Evolutionary conservation across 2,329 filamentous ascomycete genomes (phyloP).

Genomic region (Diplodia mutila): DNA sequence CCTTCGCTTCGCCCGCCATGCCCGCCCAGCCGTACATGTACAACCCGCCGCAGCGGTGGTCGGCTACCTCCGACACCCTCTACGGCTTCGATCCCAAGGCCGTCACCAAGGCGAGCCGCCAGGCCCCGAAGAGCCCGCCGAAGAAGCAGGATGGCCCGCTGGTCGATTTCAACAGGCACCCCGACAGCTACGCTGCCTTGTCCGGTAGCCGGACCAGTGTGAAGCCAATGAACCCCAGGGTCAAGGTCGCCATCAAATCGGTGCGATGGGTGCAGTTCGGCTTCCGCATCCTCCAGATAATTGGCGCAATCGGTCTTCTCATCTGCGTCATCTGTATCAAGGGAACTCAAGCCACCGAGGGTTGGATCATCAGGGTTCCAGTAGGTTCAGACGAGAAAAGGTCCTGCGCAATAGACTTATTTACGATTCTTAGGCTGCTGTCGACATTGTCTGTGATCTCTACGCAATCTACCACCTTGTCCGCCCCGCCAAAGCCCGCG

Average conservation of each 20-base stretch:
- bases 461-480: constrained; percentile 84
- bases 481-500: constrained; percentile 69
- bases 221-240: constrained; percentile 68
- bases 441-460: constrained; percentile 70
- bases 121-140: constrained; percentile 52
- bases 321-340: constrained; percentile 77
- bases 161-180: constrained; percentile 81
- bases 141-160: constrained; percentile 75
- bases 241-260: constrained; percentile 72
- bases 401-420: background rate
- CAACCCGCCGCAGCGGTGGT: constrained; percentile 56
- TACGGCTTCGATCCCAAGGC: constrained; percentile 83
- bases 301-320: constrained; percentile 72
- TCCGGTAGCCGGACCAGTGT: constrained; percentile 64
- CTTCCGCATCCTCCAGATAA: constrained; percentile 67
- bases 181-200: constrained; percentile 72
- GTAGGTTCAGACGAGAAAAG: constrained; percentile 55
- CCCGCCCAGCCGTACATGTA: constrained; percentile 74
- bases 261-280: constrained; percentile 70
- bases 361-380: constrained; percentile 76
- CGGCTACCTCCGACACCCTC: constrained; percentile 55
- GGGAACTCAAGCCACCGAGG: constrained; percentile 64
- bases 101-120: constrained; percentile 77
- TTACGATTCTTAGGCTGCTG: constrained; percentile 63
- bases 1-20: constrained; percentile 39